Base-by-base conservation (phyloP, 805 yeast species). In the Ogataea pignaliae region DNA sequence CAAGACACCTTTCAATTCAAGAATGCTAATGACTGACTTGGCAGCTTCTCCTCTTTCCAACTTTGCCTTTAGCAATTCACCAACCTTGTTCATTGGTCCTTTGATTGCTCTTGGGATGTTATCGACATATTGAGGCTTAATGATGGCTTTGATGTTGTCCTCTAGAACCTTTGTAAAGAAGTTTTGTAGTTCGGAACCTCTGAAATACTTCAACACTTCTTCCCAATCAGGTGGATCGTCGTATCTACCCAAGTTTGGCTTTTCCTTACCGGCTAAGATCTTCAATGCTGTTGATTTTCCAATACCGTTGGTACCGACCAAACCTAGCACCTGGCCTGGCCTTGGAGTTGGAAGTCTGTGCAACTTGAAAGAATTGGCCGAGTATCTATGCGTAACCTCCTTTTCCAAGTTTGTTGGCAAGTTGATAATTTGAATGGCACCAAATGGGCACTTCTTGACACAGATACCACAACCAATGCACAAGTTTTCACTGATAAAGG, bases 381-480 rank as follows among this genome's bases (percentile, higher is more conserved):
- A 88, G 69, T 93, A 93, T 74, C 99, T 82, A 69, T 93, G 98
- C 33, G 98, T 89, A 44, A 90, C 95, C 66, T 93, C 91, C 39
- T 75, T 71, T 43, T 91, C 98, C 64, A 93, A 76, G 66, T 93
- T 90, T 14, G 98, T 91, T 52, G 99, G 99, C 65, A 93, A 75
- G 64, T 93, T 93, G 73, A 93, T 93, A 64, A 93, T 93, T 61
- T 79, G 85, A 60, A 93, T 90, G 51, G 99, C 99, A 60, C 91
- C 96, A 63, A 93, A 93, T 29, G 99, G 99, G 71, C 99, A 93
- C 66, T 89, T 93, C 69, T 93, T 93, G 42, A 90, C 96, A 78
- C 99, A 93, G 57, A 93, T 93, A 89, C 99, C 99, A 76, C 99
- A 93, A 65, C 99, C 99, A 58, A 93, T 91, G 77, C 99, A 93